Evolutionary conservation across 2,329 filamentous ascomycete species (phyloP).

Genomic region (Xylariaceae sp.): DNA sequence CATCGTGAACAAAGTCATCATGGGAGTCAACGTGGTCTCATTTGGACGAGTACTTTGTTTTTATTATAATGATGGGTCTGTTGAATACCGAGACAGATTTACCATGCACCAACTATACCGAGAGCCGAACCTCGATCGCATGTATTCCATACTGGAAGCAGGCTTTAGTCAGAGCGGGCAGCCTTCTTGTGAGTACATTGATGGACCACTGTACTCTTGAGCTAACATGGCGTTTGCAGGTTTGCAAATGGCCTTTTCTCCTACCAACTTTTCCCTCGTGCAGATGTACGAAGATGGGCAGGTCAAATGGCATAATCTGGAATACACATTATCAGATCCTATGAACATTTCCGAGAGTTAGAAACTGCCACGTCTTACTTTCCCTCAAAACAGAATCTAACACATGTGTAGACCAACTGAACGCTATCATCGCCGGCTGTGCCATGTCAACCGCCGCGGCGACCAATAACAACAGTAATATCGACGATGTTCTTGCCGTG

Average conservation of each 20-base stretch:
- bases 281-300: conserved; percentile 55
- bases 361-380: conserved; percentile 14
- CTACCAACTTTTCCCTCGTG: conserved; percentile 53
- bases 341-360: conserved; percentile 46
- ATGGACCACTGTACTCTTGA: neutral
- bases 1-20: conserved; percentile 61
- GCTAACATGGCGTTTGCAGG: conserved; percentile 34
- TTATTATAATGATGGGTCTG: conserved; percentile 70
- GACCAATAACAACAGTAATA: conserved; percentile 44
- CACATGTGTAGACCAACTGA: conserved; percentile 43
- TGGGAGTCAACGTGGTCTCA: conserved; percentile 63
- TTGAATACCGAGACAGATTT: conserved; percentile 72
- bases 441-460: conserved; percentile 46
- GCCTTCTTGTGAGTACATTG: conserved; percentile 51
- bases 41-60: conserved; percentile 68
- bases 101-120: conserved; percentile 65
- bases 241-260: conserved; percentile 56
- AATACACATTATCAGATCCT: conserved; percentile 45
- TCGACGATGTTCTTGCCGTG: conserved; percentile 67
- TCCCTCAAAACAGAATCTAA: conserved; percentile 17
- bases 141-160: conserved; percentile 67
- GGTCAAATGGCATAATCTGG: conserved; percentile 52
- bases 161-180: conserved; percentile 68
- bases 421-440: conserved; percentile 56
- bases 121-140: conserved; percentile 56